phyloP scores from a whole-genome alignment of 2,329 filamentous ascomycete genomes.

The Fusarium brachygibbosum region DNA sequence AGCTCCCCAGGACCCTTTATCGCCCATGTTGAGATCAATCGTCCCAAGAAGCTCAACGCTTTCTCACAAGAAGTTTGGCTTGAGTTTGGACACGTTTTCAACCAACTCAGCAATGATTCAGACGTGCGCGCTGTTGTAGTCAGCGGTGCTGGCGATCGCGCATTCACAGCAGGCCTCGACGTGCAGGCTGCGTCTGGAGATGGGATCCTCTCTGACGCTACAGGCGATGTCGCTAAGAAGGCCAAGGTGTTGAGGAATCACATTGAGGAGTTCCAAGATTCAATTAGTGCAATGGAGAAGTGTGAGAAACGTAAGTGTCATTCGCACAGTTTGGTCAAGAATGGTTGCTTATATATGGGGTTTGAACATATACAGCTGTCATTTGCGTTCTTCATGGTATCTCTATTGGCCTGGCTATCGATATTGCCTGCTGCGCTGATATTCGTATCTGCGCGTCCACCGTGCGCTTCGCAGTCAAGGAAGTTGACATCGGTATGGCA shows the following conservation, averaged over 20 bases:
- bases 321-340: neutral
- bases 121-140: slow-evolving; percentile 83
- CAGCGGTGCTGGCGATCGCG: slow-evolving; percentile 83
- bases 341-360: slow-evolving; percentile 32
- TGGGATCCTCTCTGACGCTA: slow-evolving; percentile 57
- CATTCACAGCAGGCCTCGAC: slow-evolving; percentile 90
- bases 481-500: slow-evolving; percentile 85
- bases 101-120: slow-evolving; percentile 76
- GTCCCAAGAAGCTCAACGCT: slow-evolving; percentile 87
- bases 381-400: slow-evolving; percentile 86
- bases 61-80: slow-evolving; percentile 90
- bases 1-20: slow-evolving; percentile 79
- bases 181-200: slow-evolving; percentile 76
- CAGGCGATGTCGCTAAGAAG: slow-evolving; percentile 72
- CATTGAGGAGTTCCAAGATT: slow-evolving; percentile 84
- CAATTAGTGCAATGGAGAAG: slow-evolving; percentile 80
- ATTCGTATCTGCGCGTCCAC: slow-evolving; percentile 74
- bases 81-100: slow-evolving; percentile 81
- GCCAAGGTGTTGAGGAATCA: slow-evolving; percentile 74
- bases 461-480: slow-evolving; percentile 78
- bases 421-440: slow-evolving; percentile 78
- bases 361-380: slow-evolving; percentile 68
- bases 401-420: slow-evolving; percentile 81
- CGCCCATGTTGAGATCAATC: slow-evolving; percentile 93
- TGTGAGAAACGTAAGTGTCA: slow-evolving; percentile 84